These are phyloP conservation scores for Blastobotrys capitulatus DNA, from an alignment of 1,139 yeast genomes.

Conservation along the genomic window DNA sequence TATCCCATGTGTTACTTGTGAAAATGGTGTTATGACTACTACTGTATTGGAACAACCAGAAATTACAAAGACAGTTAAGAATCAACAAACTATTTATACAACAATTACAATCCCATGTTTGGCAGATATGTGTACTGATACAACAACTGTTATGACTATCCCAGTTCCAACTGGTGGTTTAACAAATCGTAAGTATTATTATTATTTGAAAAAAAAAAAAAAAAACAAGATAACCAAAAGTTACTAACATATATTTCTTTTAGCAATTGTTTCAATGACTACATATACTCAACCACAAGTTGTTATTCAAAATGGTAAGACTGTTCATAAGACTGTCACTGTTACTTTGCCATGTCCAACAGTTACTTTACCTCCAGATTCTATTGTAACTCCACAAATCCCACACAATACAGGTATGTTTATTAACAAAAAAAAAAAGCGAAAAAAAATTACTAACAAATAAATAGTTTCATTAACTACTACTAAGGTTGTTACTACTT, in stretches of 20 bases:
- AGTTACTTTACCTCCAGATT: conserved; percentile 9
- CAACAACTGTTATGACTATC: conserved; percentile 15
- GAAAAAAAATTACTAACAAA: neutral
- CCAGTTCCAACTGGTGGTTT: conserved; percentile 5
- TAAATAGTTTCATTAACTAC: conserved; percentile 9
- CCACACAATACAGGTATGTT: conserved; percentile 14
- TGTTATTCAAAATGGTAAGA: conserved; percentile 9
- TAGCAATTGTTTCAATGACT: conserved; percentile 10
- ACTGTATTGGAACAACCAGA: neutral
- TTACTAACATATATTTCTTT: conserved; percentile 2
- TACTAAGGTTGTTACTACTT: conserved; percentile 5
- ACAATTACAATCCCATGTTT: conserved; percentile 21
- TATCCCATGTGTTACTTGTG: conserved; percentile 7
- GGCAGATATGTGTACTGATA: conserved; percentile 12
- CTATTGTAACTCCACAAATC: conserved; percentile 9
- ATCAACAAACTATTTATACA: neutral
- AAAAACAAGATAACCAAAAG: no score
- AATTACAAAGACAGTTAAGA: neutral
- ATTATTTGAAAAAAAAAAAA: neutral
- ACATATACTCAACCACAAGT: conserved; percentile 11
- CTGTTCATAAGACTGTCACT: conserved; percentile 18
- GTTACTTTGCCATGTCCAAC: conserved; percentile 25
- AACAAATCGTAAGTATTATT: conserved; percentile 5
- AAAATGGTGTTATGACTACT: neutral
- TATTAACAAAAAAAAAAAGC: neutral